Evolutionary conservation across 768 basidiomycete species (phyloP).

Genomic region (Mycena venus): DNA sequence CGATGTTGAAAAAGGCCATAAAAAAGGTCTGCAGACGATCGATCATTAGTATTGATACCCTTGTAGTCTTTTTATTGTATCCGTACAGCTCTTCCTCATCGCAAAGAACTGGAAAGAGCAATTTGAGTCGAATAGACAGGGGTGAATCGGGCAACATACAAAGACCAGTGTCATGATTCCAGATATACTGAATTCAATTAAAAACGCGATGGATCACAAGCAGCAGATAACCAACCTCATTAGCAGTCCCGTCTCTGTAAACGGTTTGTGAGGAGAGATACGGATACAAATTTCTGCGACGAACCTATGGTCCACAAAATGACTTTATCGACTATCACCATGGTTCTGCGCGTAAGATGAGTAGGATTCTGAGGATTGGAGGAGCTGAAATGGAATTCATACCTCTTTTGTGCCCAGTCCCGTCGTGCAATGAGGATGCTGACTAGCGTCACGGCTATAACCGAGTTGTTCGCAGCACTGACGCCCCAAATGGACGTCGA

Average conservation of each 20-base stretch:
- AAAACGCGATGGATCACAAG: too few relatives aligned
- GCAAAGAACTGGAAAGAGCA: neutral
- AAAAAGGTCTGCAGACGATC: too few relatives aligned
- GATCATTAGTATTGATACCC: too few relatives aligned
- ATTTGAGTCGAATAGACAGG: too few relatives aligned
- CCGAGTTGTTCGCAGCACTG: neutral
- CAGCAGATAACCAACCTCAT: too few relatives aligned
- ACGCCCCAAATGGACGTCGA: neutral
- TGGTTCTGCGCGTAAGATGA: neutral
- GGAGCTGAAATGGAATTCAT: neutral
- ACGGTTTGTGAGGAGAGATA: neutral
- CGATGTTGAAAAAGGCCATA: too few relatives aligned
- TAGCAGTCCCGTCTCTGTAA: too few relatives aligned
- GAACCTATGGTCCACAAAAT: neutral
- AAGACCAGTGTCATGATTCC: too few relatives aligned
- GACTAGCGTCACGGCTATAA: neutral
- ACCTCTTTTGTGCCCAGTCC: neutral
- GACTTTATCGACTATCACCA: neutral
- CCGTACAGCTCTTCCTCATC: neutral
- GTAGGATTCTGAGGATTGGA: neutral
- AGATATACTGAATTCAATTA: neutral
- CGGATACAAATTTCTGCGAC: neutral
- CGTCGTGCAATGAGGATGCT: neutral
- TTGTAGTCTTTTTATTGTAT: too few relatives aligned
- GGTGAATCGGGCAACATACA: too few relatives aligned